Conservation (phyloP, 2,329 filamentous ascomycete genomes). For the Nothomitra cinnamomea region DNA sequence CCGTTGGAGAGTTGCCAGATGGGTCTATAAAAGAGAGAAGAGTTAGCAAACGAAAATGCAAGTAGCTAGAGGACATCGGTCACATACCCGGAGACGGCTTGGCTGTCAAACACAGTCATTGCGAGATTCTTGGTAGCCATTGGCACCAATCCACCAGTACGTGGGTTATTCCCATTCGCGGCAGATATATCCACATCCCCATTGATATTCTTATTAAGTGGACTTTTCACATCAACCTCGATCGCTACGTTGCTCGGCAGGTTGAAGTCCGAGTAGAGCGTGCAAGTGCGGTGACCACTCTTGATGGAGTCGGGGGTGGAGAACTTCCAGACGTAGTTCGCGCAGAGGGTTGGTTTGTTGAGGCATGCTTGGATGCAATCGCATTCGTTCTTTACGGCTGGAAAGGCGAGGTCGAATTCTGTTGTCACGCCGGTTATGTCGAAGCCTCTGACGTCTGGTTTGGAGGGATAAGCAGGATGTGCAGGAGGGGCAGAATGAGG, state of each 20-base stretch:
- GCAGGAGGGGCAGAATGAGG: too few relatives aligned
- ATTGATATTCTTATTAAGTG: background rate
- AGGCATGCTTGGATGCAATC: conserved; percentile 6
- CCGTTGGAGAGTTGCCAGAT: background rate
- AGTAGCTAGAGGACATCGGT: background rate
- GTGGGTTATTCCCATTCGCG: background rate
- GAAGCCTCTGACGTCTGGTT: conserved; percentile 6
- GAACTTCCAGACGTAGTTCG: conserved; percentile 5
- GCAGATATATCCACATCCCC: background rate
- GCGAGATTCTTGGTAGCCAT: background rate
- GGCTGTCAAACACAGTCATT: background rate
- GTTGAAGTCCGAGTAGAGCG: conserved; percentile 7
- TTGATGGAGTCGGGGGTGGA: background rate
- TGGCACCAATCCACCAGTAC: background rate
- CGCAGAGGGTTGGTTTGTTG: conserved; percentile 2
- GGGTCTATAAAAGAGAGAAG: background rate
- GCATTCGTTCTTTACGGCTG: background rate
- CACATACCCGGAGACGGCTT: background rate
- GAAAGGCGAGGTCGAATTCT: conserved; percentile 6
- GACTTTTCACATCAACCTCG: background rate
- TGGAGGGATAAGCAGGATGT: too few relatives aligned
- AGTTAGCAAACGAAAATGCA: background rate
- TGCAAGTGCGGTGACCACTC: conserved; percentile 5
- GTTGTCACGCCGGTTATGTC: conserved; percentile 5
- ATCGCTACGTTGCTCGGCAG: conserved; percentile 1